Base-by-base conservation (phyloP, 768 basidiomycete species). In the Calocybe gangraenosa region DNA sequence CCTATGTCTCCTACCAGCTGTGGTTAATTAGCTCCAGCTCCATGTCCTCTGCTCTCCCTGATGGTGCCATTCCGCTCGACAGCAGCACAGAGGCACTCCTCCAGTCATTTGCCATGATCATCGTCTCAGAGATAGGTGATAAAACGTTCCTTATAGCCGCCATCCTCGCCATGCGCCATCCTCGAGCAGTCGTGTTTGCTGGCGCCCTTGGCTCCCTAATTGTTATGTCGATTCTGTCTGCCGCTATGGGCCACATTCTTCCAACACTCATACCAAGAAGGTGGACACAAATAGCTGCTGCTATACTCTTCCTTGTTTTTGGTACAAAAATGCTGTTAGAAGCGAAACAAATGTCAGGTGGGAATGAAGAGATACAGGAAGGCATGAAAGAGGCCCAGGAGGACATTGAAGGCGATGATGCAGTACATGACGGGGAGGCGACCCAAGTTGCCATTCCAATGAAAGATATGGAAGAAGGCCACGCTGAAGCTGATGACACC, bases 311-410 rank as follows among this genome's bases (percentile, higher is more conserved):
- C 68, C 63, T 97, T 36, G 78, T 89, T 1, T 99, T 98, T 64
- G 96, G 96, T 3, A 68, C 71, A 39, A 89, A 87, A 66, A 94
- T 99, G 92, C 58, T 92, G 44, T 67, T 83, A 59, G 95, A 99
- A 61, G 94, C 82, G 2, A 68, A 81, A 42, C 72, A 71, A 51
- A 97, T 98, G 91, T 71, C 78, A 44, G 67, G 69, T 0, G 92
- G 88, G 5, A 83, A 69, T 42, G 84, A 80, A 48, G 92, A 92
- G 66, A 86, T 96, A 13, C 67, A 83, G 57, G 94, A 97, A 63
- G 96, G 98, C 66, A 90, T 97, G 86, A 78, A 80, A 44, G 94
- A 99, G 68, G 87, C 90, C n/a, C 85, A 87, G 66, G 92, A 94
- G 61, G 95, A 99, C 66, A 87, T 98, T 41, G 84, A 92, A 55